Evolutionary conservation across 768 basidiomycete genomes (phyloP).

Genomic region (Fistulinella prunicolor): DNA sequence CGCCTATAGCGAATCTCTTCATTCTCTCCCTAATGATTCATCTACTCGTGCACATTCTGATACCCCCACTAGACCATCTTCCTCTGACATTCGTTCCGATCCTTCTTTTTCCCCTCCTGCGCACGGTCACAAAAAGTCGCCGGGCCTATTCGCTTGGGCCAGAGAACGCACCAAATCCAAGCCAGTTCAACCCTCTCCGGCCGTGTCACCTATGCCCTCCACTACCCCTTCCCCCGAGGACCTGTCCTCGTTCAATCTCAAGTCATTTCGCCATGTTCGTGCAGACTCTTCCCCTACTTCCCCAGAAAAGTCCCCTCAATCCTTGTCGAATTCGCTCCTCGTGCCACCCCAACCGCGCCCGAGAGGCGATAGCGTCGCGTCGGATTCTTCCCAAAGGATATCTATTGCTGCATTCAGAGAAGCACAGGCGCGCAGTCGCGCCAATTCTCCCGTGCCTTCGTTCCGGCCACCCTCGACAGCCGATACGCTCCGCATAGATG

Average conservation of each 20-base stretch:
- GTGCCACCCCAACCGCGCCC: constrained; percentile 46
- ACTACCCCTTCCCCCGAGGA: constrained; percentile 20
- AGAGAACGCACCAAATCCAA: constrained; percentile 38
- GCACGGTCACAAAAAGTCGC: constrained; percentile 32
- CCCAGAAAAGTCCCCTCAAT: constrained; percentile 22
- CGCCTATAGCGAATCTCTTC: constrained; percentile 49
- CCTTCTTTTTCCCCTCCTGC: constrained; percentile 14
- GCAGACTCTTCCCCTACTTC: constrained; percentile 38
- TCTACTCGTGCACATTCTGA: constrained; percentile 16
- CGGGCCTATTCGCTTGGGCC: constrained; percentile 35
- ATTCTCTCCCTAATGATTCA: constrained; percentile 54
- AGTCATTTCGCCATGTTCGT: constrained; percentile 67
- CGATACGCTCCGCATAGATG: constrained; percentile 31
- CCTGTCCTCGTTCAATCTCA: constrained; percentile 61
- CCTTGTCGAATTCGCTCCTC: constrained; percentile 24
- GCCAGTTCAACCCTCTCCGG: constrained; percentile 28
- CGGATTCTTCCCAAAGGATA: constrained; percentile 70
- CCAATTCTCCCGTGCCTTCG: constrained; percentile 58
- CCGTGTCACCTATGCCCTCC: constrained; percentile 31
- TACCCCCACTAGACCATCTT: constrained; percentile 18
- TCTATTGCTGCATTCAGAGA: constrained; percentile 81
- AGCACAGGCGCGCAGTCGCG: constrained; percentile 61
- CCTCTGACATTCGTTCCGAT: constrained; percentile 10
- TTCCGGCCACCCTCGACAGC: constrained; percentile 39
- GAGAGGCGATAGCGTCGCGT: constrained; percentile 55